Evolutionary conservation across 371 early-diverging fungal species (phyloP).

Genomic region (Umbelopsis sp.): DNA sequence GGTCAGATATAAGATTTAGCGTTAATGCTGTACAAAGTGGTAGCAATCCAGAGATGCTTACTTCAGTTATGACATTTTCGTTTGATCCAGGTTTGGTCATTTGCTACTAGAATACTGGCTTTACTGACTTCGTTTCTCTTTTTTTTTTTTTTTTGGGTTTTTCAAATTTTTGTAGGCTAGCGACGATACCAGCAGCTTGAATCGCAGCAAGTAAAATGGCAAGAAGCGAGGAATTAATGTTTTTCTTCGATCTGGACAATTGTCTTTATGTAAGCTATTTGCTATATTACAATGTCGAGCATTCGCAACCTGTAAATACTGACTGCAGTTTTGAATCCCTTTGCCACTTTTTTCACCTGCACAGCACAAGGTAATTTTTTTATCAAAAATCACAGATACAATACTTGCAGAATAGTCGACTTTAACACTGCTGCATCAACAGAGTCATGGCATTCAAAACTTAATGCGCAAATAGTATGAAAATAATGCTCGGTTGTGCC

Average conservation of each 20-base stretch:
- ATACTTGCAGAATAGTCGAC: too few relatives aligned
- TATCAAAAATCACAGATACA: background rate
- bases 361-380: background rate
- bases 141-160: too few relatives aligned
- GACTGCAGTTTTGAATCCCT: too few relatives aligned
- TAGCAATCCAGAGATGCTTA: background rate
- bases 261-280: conserved; percentile 68
- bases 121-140: too few relatives aligned
- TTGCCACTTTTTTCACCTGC: background rate
- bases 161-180: background rate
- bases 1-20: too few relatives aligned
- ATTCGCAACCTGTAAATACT: background rate
- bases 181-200: background rate
- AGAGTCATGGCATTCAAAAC: conserved; percentile 56
- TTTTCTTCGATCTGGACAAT: conserved; percentile 88
- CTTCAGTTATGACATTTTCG: background rate
- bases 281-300: background rate
- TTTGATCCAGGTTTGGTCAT: background rate
- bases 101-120: too few relatives aligned
- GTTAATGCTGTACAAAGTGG: background rate
- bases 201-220: conserved; percentile 1
- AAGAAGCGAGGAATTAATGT: conserved; percentile 53
- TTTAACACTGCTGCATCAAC: conserved; percentile 21
- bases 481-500: background rate
- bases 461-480: conserved; percentile 65